Percentiles rank a stretch among this genome's conserved stretches.
Conservation (phyloP, 495 filamentous ascomycete genomes). For the Letharia lupina region DNA sequence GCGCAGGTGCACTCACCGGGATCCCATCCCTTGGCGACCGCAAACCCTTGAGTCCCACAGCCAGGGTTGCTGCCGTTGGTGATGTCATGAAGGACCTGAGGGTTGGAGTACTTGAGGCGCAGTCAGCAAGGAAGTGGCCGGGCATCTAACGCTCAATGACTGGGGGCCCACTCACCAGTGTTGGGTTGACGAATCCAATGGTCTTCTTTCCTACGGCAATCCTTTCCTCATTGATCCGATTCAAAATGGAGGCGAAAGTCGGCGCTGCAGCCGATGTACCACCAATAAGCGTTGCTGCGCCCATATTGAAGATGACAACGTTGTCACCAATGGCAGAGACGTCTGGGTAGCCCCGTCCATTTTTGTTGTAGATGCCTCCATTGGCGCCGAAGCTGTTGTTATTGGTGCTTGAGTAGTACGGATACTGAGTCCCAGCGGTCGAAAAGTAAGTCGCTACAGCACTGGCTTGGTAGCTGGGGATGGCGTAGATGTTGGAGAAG, state of each 20-base stretch:
- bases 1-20: slow-evolving; percentile 25
- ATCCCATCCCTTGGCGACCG: slow-evolving; percentile 49
- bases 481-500: slow-evolving; percentile 58
- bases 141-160: too few species aligned
- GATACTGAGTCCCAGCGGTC: slow-evolving; percentile 39
- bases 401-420: slow-evolving; percentile 13
- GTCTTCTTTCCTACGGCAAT: slow-evolving; percentile 46
- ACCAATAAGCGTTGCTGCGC: slow-evolving; percentile 34
- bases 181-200: slow-evolving; percentile 54
- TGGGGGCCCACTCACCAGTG: slow-evolving; percentile 12
- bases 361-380: slow-evolving; percentile 48
- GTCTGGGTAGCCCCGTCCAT: slow-evolving; percentile 55
- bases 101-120: slow-evolving; percentile 42
- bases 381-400: slow-evolving; percentile 25
- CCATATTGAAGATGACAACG: slow-evolving; percentile 39
- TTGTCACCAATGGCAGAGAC: slow-evolving; percentile 53
- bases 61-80: slow-evolving; percentile 49
- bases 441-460: slow-evolving; percentile 45
- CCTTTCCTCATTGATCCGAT: slow-evolving; percentile 55
- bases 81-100: slow-evolving; percentile 54
- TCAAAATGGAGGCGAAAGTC: slow-evolving; percentile 48
- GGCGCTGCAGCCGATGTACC: slow-evolving; percentile 54
- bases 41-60: slow-evolving; percentile 50
- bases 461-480: slow-evolving; percentile 48
- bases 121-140: background rate